Conservation (phyloP, 306 rosid species). For the Malus asiatica region DNA sequence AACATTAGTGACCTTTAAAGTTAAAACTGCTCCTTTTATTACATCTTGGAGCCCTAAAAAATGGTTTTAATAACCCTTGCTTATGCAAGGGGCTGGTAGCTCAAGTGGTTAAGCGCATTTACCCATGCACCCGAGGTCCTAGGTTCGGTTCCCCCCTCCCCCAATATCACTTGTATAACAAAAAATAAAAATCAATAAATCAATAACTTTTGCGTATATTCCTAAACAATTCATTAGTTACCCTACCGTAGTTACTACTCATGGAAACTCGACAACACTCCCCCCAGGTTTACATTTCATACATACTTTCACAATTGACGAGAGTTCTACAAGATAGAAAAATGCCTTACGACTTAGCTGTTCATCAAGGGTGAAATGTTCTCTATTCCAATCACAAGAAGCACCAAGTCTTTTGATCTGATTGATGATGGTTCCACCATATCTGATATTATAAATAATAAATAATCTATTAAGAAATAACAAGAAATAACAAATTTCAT, state of each 20-base stretch:
- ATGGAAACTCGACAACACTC: neutral
- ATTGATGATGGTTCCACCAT: constrained; percentile 89
- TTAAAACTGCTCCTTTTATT: neutral
- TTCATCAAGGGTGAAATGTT: constrained; percentile 93
- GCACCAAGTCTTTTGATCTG: constrained; percentile 99
- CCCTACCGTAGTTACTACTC: neutral
- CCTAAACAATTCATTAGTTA: neutral
- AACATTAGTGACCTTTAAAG: neutral
- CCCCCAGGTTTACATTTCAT: too few relatives aligned
- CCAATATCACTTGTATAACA: too few relatives aligned
- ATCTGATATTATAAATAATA: constrained; percentile 38
- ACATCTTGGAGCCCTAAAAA: too few relatives aligned
- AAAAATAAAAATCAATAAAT: too few relatives aligned
- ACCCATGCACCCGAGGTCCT: too few relatives aligned
- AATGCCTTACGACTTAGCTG: constrained; percentile 98
- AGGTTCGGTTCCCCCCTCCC: too few relatives aligned
- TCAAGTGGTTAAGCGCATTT: too few relatives aligned
- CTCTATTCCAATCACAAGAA: constrained; percentile 97
- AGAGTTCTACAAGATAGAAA: constrained; percentile 41
- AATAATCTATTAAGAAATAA: constrained; percentile 2
- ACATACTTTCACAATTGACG: constrained; percentile 10
- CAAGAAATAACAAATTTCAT: neutral
- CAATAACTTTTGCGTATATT: neutral
- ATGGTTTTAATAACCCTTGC: too few relatives aligned
- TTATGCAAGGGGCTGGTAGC: too few relatives aligned